Conservation (phyloP, 768 basidiomycete species). For the Tubosaeta sp. region DNA sequence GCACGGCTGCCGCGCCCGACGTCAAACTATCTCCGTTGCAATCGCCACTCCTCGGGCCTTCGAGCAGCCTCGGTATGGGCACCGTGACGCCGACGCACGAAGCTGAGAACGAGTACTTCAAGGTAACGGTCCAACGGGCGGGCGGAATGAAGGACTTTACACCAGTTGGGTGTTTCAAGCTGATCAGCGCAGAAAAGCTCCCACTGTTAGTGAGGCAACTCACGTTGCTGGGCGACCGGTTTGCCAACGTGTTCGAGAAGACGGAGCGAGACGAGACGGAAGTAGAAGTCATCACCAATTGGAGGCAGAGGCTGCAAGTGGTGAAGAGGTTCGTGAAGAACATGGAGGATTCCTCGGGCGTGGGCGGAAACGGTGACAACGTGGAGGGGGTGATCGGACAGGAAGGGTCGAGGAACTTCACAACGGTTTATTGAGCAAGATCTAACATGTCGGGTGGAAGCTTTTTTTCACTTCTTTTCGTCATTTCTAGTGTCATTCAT, state of each 20-base stretch:
- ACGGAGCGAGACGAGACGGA: constrained; percentile 67
- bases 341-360: constrained; percentile 17
- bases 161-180: constrained; percentile 89
- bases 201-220: constrained; percentile 88
- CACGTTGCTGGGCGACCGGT: constrained; percentile 84
- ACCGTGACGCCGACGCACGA: constrained; percentile 30
- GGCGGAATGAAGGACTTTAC: constrained; percentile 91
- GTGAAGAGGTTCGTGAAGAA: constrained; percentile 61
- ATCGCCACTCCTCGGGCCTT: constrained; percentile 15
- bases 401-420: constrained; percentile 56
- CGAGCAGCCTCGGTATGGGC: constrained; percentile 4
- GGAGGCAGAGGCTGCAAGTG: constrained; percentile 74
- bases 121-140: constrained; percentile 85
- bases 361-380: constrained; percentile 12
- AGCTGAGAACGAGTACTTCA: constrained; percentile 95
- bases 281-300: constrained; percentile 84
- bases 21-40: constrained; percentile 16
- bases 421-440: constrained; percentile 40
- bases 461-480: background rate
- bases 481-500: constrained; percentile 11
- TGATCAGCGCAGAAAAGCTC: constrained; percentile 84
- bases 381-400: constrained; percentile 46
- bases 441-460: background rate
- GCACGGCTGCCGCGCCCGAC: constrained; percentile 6
- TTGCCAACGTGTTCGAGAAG: constrained; percentile 75